Percentiles rank a stretch among this genome's conserved stretches.
Evolutionary conservation across 768 basidiomycete genomes (phyloP).

Genomic region (Albatrellus ellisii): DNA sequence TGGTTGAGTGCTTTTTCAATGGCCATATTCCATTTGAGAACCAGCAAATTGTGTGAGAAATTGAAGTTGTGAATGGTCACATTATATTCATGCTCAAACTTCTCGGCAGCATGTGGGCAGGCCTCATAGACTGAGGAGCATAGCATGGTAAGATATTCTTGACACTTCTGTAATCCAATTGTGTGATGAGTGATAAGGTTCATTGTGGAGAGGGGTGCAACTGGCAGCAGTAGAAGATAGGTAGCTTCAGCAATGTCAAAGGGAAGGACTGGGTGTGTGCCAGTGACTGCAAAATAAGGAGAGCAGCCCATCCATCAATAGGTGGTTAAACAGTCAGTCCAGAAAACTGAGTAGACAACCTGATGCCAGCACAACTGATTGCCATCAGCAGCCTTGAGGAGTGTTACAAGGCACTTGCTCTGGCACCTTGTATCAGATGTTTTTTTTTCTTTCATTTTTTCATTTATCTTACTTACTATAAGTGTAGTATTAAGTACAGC

Average conservation of each 20-base stretch:
- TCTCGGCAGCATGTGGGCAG: not conserved
- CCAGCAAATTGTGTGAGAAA: conserved; percentile 18
- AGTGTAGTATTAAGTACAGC: no score
- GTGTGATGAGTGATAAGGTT: conserved; percentile 11
- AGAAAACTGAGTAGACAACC: no score
- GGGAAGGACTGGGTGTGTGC: conserved; percentile 14
- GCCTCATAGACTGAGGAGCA: conserved; percentile 4
- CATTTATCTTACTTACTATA: no score
- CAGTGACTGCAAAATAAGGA: conserved; percentile 15
- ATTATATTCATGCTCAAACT: conserved; percentile 12
- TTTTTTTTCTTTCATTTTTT: no score
- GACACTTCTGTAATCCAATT: conserved; percentile 6
- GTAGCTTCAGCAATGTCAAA: conserved; percentile 15
- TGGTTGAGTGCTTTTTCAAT: conserved; percentile 16
- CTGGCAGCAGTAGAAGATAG: conserved; percentile 3
- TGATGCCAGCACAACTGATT: no score
- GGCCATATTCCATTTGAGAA: conserved; percentile 19
- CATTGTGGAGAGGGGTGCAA: not conserved
- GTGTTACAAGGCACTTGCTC: no score
- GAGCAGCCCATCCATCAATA: conserved; percentile 20
- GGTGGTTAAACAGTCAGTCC: conserved; percentile 24
- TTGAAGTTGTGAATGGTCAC: conserved; percentile 16
- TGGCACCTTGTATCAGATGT: no score
- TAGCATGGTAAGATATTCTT: conserved; percentile 1
- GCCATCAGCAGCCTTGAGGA: no score